A percentile compares a stretch with the other conserved stretches of the same genome.
These are phyloP conservation scores for Cladosporium sp. DNA, from an alignment of 2,329 filamentous ascomycete species.

Conservation along the genomic window DNA sequence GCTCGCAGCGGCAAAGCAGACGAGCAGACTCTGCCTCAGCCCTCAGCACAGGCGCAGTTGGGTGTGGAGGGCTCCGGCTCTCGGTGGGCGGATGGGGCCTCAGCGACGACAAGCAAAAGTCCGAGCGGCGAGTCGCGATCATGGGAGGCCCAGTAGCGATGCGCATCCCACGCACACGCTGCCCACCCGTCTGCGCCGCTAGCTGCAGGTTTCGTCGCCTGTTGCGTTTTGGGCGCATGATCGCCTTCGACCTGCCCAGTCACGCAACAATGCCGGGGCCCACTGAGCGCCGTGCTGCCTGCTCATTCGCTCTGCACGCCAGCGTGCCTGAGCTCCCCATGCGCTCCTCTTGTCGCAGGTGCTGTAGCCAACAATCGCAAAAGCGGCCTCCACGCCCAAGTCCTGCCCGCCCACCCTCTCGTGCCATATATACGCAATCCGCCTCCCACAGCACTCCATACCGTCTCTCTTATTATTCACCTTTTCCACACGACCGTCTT, in stretches of 20 bases:
- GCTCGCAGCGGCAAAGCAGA: too few species aligned
- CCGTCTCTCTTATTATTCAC: background rate
- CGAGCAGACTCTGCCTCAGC: background rate
- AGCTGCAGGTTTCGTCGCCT: slow-evolving; percentile 11
- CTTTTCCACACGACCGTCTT: background rate
- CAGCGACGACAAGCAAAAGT: too few species aligned
- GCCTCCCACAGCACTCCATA: slow-evolving; percentile 4
- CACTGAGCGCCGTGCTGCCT: background rate
- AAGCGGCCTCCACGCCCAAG: slow-evolving; percentile 2
- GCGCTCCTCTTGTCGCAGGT: slow-evolving; percentile 6
- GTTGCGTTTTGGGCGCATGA: slow-evolving; percentile 7
- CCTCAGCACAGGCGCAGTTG: background rate
- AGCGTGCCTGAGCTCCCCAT: slow-evolving; percentile 10
- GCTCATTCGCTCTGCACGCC: slow-evolving; percentile 8
- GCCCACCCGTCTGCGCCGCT: background rate
- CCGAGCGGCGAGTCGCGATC: background rate
- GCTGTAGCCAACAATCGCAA: slow-evolving; percentile 10
- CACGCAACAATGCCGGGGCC: background rate
- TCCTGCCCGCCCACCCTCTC: background rate
- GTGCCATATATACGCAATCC: slow-evolving; percentile 8
- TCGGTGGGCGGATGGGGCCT: too few species aligned
- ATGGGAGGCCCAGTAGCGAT: background rate
- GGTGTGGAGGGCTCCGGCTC: slow-evolving; percentile 7
- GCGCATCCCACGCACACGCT: slow-evolving; percentile 10
- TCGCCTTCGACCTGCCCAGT: slow-evolving; percentile 6